Conservation (phyloP, 805 yeast species). For the Candida jianshihensis region DNA sequence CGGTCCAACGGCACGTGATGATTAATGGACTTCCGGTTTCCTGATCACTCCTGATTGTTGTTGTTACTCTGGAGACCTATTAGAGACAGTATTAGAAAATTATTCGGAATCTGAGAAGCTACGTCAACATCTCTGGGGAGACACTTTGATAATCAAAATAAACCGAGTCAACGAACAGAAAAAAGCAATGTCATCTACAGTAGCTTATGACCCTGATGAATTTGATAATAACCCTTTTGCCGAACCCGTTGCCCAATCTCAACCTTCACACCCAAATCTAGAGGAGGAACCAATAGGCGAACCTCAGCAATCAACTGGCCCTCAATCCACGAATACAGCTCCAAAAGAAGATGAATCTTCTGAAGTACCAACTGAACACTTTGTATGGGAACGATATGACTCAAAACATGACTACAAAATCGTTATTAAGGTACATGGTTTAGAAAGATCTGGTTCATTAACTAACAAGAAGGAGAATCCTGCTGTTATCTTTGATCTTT, state of each 20-base stretch:
- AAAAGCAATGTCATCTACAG: conserved; percentile 32
- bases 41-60: too few species aligned
- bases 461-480: conserved; percentile 68
- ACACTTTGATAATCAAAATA: too few species aligned
- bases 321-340: too few species aligned
- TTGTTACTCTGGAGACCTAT: too few species aligned
- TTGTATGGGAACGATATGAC: conserved; percentile 21
- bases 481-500: conserved; percentile 63
- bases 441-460: conserved; percentile 56
- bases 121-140: too few species aligned
- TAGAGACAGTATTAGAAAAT: too few species aligned
- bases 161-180: too few species aligned
- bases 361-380: too few species aligned
- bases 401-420: conserved; percentile 32
- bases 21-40: background rate
- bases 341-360: too few species aligned
- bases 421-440: conserved; percentile 49
- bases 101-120: too few species aligned
- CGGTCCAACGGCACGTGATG: background rate
- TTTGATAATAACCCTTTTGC: conserved; percentile 59
- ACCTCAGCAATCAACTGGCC: too few species aligned
- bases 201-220: conserved; percentile 47
- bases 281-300: background rate
- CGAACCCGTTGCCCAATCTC: conserved; percentile 29
- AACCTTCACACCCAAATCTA: background rate